A percentile compares a stretch with the other conserved stretches of the same genome.
These are phyloP conservation scores for Nakazawaea sp. DNA, from an alignment of 805 yeast genomes.

Conservation along the genomic window DNA sequence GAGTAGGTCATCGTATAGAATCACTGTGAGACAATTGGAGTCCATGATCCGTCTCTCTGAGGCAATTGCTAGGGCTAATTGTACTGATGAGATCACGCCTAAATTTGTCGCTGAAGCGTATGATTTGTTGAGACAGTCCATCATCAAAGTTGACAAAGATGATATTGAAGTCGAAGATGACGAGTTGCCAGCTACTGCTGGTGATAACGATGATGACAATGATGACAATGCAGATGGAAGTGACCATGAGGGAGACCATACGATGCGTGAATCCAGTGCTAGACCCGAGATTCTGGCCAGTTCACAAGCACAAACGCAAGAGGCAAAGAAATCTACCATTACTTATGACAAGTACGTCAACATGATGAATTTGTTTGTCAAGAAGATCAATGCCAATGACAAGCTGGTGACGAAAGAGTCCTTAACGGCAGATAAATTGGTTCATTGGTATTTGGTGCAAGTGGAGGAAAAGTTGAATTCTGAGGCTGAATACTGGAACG, in stretches of 20 bases:
- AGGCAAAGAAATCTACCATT: conserved; percentile 39
- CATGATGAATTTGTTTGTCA: conserved; percentile 75
- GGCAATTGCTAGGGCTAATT: conserved; percentile 95
- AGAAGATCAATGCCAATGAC: conserved; percentile 48
- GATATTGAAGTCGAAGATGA: conserved; percentile 84
- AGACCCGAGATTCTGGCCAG: conserved; percentile 11
- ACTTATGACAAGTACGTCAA: conserved; percentile 82
- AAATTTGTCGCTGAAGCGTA: conserved; percentile 90
- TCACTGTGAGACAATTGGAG: conserved; percentile 95
- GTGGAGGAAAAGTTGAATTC: conserved; percentile 64
- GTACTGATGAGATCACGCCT: conserved; percentile 81
- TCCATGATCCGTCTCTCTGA: conserved; percentile 89
- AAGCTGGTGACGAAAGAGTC: conserved; percentile 31
- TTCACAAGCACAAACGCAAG: neutral
- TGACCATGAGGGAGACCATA: conserved; percentile 6
- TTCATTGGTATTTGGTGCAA: conserved; percentile 75
- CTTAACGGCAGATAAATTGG: conserved; percentile 57
- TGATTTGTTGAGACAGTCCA: conserved; percentile 81
- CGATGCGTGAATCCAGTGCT: conserved; percentile 4
- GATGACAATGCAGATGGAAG: conserved; percentile 20
- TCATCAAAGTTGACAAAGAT: conserved; percentile 89
- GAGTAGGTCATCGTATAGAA: conserved; percentile 80
- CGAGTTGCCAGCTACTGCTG: conserved; percentile 18
- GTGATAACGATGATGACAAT: conserved; percentile 15
- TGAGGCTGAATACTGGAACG: conserved; percentile 65